Evolutionary conservation across 2,329 filamentous ascomycete genomes (phyloP).

Genomic region (Bipolaris zeicola): DNA sequence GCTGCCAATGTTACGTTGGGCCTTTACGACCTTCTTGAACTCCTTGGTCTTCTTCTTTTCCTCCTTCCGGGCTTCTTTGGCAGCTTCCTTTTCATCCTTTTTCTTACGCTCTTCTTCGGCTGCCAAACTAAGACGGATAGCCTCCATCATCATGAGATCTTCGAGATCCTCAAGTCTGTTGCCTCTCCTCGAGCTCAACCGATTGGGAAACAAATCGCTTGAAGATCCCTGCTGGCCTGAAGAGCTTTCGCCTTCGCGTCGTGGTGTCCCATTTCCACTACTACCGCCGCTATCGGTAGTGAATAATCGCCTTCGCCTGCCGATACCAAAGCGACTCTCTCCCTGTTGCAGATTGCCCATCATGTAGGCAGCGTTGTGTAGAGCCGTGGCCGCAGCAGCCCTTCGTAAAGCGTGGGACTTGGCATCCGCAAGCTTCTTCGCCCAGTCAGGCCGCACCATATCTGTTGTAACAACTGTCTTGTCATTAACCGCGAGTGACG

Average conservation of each 20-base stretch:
- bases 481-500: constrained; percentile 79
- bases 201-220: constrained; percentile 47
- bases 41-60: constrained; percentile 74
- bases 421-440: constrained; percentile 83
- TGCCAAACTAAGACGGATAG: constrained; percentile 86
- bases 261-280: constrained; percentile 54
- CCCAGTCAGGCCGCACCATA: constrained; percentile 90
- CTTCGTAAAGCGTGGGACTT: constrained; percentile 83
- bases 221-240: constrained; percentile 41
- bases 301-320: constrained; percentile 58
- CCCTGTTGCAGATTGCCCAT: constrained; percentile 64
- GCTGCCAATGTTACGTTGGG: constrained; percentile 64
- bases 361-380: constrained; percentile 93
- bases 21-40: constrained; percentile 70
- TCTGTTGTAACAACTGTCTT: constrained; percentile 92
- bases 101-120: constrained; percentile 91
- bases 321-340: constrained; percentile 58
- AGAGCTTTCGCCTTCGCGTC: constrained; percentile 41
- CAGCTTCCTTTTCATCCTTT: constrained; percentile 79
- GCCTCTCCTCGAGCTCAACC: constrained; percentile 61
- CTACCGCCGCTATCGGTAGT: constrained; percentile 52
- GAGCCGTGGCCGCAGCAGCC: constrained; percentile 88
- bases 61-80: constrained; percentile 82
- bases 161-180: constrained; percentile 83
- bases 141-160: constrained; percentile 98